Base-by-base conservation (phyloP, 352 stramenopile species). In the Pythium sp. region DNA sequence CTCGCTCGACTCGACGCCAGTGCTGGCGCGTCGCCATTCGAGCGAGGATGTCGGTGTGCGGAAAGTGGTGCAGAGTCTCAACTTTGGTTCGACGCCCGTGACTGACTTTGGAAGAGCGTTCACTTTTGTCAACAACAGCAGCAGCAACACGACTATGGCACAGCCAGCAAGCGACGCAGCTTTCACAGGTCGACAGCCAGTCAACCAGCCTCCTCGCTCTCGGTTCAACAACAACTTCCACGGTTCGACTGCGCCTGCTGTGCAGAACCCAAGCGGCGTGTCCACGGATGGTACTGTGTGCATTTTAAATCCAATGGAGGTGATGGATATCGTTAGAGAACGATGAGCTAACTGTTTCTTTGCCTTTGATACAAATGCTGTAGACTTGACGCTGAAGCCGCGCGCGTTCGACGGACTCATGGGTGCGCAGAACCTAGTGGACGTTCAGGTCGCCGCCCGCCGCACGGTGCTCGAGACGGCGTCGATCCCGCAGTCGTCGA, bases 191-290 rank as follows among this genome's bases (percentile, higher is more conserved):
- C 81, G 77, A 49, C 69, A 73, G 53, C 64, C 84, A 69, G 77
- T 78, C n/a, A 77, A 71, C 28, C 69, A 78, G 46, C 81, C 79
- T 65, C 55, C 74, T 59, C 79, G 79, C 64, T 84, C 79, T 32
- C 73, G 76, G 34, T 82, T 89, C 54, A 84, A 89, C 66, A 76
- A 69, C 71, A 83, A 55, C 38, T 86, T 81, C 60, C 75, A 72
- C 56, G 72, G 69, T 14, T 71, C 75, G 57, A 74, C 34, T 26
- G 28, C 71, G 59, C 43, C 58, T 18, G 62, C 77, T n/a, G 14
- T 69, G 57, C 64, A 67, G 26, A 78, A 77, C 22, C 55, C 65
- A 20, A 30, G 26, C 58, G 67, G 58, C 63, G 68, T 68, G 22
- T 82, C 73, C 26, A 73, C 78, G 6, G 77, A 84, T 70, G 80